A percentile compares a stretch with the other conserved stretches of the same genome.
These are phyloP conservation scores for Kalmanozyma brasiliensis DNA, from an alignment of 1,284 basidiomycete genomes.

Conservation along the genomic window DNA sequence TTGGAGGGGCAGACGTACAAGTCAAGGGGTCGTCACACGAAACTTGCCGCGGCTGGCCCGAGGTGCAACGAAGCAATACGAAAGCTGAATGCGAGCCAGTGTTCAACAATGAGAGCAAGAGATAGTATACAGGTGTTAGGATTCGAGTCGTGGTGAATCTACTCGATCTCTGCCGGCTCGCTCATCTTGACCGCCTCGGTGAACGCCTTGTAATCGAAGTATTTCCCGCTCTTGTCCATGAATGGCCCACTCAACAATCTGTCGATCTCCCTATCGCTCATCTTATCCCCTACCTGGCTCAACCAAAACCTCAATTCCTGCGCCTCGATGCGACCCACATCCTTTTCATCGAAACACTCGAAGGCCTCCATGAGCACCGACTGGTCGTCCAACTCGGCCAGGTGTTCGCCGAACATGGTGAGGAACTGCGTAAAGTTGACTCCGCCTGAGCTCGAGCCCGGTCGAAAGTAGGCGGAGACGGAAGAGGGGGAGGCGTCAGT, in stretches of 20 bases:
- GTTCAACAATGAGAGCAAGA: no score
- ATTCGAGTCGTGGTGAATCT: no score
- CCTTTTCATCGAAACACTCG: constrained; percentile 66
- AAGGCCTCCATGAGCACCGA: constrained; percentile 62
- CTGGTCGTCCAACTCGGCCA: constrained; percentile 60
- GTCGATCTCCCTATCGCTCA: constrained; percentile 60
- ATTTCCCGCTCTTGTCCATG: constrained; percentile 57
- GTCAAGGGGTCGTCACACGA: no score
- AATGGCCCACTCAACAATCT: constrained; percentile 58
- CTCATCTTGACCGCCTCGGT: constrained; percentile 65
- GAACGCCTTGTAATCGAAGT: constrained; percentile 66
- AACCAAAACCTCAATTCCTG: constrained; percentile 60
- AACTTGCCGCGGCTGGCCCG: no score
- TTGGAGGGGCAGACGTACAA: no score
- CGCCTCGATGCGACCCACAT: constrained; percentile 60
- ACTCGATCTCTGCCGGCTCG: constrained; percentile 61
- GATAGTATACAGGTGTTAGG: not conserved
- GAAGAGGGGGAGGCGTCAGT: constrained; percentile 19
- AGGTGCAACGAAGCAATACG: no score
- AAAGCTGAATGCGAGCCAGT: no score
- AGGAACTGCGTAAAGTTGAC: constrained; percentile 66
- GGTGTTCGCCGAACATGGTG: constrained; percentile 63
- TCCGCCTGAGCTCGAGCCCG: constrained; percentile 2
- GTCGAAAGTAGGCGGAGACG: constrained; percentile 30
- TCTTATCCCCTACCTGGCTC: constrained; percentile 59